phyloP scores from a whole-genome alignment of 140 eudicot genomes.

The Oenanthe javanica region DNA sequence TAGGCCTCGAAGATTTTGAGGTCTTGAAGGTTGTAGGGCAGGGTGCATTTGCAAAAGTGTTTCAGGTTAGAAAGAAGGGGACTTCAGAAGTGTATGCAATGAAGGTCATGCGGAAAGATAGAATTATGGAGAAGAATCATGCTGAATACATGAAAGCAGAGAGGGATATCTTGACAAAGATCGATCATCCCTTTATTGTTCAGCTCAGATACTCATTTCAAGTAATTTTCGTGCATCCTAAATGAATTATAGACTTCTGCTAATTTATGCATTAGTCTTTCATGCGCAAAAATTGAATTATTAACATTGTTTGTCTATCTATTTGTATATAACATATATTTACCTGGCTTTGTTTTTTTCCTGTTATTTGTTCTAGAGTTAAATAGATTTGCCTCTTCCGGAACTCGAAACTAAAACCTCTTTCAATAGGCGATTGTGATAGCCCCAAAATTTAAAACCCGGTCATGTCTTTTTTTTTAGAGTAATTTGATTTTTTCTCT shows the following conservation, averaged over 20 bases:
- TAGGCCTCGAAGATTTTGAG: constrained; percentile 87
- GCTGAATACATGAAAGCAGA: constrained; percentile 95
- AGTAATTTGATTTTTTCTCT: background rate
- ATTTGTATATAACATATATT: background rate
- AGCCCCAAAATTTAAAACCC: background rate
- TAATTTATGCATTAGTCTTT: background rate
- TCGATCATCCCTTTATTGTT: constrained; percentile 81
- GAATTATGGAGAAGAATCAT: constrained; percentile 91
- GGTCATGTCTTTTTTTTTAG: background rate
- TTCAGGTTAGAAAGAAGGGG: constrained; percentile 73
- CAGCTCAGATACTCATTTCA: constrained; percentile 93
- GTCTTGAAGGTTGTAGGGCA: constrained; percentile 80
- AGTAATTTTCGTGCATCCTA: constrained; percentile 25
- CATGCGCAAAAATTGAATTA: background rate
- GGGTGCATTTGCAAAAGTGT: constrained; percentile 92
- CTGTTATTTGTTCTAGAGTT: background rate
- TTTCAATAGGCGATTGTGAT: background rate
- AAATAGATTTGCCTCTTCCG: background rate
- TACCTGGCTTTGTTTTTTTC: background rate
- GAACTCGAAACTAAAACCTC: background rate
- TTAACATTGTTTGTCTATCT: background rate
- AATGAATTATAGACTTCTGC: background rate
- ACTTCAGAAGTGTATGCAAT: constrained; percentile 70
- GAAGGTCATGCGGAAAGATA: constrained; percentile 96
- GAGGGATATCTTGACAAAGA: constrained; percentile 84